These are phyloP conservation scores for Ophiostoma pallidulum DNA, from an alignment of 2,329 filamentous ascomycete species.

Conservation along the genomic window DNA sequence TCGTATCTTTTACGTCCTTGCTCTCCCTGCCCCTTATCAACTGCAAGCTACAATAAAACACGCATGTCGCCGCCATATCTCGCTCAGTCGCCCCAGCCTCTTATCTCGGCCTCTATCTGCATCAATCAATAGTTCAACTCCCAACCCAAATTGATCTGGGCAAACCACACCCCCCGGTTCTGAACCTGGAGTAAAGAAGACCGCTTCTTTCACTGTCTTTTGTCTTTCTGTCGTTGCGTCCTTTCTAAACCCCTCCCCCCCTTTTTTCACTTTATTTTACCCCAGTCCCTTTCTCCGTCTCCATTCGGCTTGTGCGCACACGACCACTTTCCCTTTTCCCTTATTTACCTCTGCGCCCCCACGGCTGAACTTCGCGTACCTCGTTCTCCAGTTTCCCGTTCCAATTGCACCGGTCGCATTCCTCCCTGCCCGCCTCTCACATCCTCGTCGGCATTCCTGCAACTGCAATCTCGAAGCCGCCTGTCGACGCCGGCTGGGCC, in stretches of 20 bases:
- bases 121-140: not conserved
- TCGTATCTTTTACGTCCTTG: no score
- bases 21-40: no score
- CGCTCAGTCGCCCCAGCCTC: not conserved
- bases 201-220: not conserved
- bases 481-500: no score
- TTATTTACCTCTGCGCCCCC: not conserved
- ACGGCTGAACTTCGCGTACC: slow-evolving; percentile 3
- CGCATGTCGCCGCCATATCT: not conserved
- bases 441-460: not conserved
- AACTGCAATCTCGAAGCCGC: no score
- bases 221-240: not conserved
- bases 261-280: not conserved
- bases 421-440: not conserved
- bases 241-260: not conserved
- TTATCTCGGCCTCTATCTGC: slow-evolving; percentile 1
- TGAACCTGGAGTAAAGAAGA: no score
- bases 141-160: not conserved
- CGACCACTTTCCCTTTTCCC: slow-evolving; percentile 10
- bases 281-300: not conserved
- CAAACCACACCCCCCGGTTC: no score
- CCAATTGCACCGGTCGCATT: no score
- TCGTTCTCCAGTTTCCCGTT: no score
- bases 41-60: no score
- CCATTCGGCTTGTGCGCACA: slow-evolving; percentile 11